Evolutionary conservation across 176 grass and related monocot genomes (phyloP).

Genomic region (Bonia amplexicaulis): DNA sequence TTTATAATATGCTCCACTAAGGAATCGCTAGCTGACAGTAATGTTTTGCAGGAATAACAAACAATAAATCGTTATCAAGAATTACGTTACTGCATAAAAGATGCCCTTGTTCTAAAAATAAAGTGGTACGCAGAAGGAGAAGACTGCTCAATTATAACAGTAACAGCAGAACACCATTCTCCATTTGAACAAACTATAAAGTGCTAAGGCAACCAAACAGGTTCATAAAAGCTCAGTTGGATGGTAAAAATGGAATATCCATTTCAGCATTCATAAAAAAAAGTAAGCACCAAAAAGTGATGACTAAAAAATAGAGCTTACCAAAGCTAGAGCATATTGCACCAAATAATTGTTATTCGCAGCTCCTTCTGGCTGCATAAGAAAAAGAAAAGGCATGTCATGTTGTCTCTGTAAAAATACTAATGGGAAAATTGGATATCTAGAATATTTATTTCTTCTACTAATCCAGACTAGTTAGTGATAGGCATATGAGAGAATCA

Average conservation of each 20-base stretch:
- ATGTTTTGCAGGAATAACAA: neutral
- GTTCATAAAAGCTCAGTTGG: neutral
- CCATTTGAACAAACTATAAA: neutral
- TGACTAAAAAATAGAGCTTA: slow-evolving; percentile 36
- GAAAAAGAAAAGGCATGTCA: slow-evolving; percentile 21
- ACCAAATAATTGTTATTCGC: slow-evolving; percentile 85
- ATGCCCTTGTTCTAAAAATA: neutral
- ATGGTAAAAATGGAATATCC: neutral
- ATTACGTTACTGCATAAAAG: neutral
- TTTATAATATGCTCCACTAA: neutral
- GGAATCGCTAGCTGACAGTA: neutral
- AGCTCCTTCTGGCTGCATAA: slow-evolving; percentile 73
- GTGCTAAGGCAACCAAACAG: neutral
- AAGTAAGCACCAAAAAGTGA: neutral
- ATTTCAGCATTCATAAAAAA: slow-evolving; percentile 1
- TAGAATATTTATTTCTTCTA: neutral
- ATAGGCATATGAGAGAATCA: slow-evolving; percentile 47
- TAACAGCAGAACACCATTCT: neutral
- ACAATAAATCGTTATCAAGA: neutral
- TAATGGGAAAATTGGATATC: neutral
- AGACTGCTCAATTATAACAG: neutral
- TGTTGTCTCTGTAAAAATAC: neutral
- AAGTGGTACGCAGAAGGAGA: neutral
- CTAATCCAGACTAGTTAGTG: slow-evolving; percentile 4
- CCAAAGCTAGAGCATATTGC: slow-evolving; percentile 95